Percentiles rank a stretch among this genome's conserved stretches.
These are phyloP conservation scores for Rubia occidens DNA, from an alignment of 305 asterid genomes.

Conservation along the genomic window DNA sequence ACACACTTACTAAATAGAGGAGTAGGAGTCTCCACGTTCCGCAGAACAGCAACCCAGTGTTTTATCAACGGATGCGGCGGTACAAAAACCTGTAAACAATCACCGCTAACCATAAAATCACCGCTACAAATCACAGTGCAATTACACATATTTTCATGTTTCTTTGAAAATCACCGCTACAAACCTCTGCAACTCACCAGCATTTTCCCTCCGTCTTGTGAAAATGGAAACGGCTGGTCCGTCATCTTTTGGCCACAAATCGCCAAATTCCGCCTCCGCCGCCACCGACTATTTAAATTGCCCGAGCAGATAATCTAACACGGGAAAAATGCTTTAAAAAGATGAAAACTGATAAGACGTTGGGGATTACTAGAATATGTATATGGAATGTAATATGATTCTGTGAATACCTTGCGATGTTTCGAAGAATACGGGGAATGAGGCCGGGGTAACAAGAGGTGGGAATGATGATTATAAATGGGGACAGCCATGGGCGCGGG, in stretches of 20 bases:
- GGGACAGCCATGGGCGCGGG: slow-evolving; percentile 15
- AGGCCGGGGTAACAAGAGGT: not conserved
- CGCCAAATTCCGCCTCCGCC: slow-evolving; percentile 6
- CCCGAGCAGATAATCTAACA: not conserved
- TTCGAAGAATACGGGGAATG: slow-evolving; percentile 3
- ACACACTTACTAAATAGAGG: slow-evolving; percentile 37
- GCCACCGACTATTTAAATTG: not conserved
- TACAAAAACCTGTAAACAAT: slow-evolving; percentile 55
- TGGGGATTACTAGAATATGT: not conserved
- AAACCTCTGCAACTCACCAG: slow-evolving; percentile 10
- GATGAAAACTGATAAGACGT: not conserved
- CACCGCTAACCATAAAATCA: slow-evolving; percentile 10
- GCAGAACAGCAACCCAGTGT: slow-evolving; percentile 95
- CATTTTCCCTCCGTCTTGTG: slow-evolving; percentile 17
- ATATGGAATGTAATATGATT: too few species aligned
- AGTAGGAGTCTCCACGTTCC: slow-evolving; percentile 81
- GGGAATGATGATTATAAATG: slow-evolving; percentile 4
- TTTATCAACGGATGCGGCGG: slow-evolving; percentile 93
- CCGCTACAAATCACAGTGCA: not conserved
- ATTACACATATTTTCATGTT: not conserved
- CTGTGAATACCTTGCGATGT: not conserved
- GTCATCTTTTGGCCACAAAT: slow-evolving; percentile 14
- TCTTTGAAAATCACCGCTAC: not conserved
- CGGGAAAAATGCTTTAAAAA: not conserved
- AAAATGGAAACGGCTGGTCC: slow-evolving; percentile 16